Percentiles rank a stretch among this genome's conserved stretches.
These are phyloP conservation scores for Scalesia atractyloides DNA, from an alignment of 129 eudicot species.

Conservation along the genomic window DNA sequence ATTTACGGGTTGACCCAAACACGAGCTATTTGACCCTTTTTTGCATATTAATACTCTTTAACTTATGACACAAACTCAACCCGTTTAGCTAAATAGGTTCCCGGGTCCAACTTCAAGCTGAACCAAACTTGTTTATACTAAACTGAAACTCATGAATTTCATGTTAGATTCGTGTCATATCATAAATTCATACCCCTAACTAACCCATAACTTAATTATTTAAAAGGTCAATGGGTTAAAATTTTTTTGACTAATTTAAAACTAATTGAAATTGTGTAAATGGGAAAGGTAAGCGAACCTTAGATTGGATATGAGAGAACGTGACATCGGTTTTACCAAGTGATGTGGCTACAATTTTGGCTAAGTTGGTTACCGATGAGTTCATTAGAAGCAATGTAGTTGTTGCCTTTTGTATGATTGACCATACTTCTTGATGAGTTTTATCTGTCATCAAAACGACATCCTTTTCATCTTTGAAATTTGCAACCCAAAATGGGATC, in stretches of 20 bases:
- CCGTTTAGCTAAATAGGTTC: too few species aligned
- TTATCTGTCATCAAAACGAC: slow-evolving; percentile 20
- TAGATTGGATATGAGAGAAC: slow-evolving; percentile 33
- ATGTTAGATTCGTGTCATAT: too few species aligned
- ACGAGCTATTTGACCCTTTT: too few species aligned
- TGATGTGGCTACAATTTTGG: slow-evolving; percentile 28
- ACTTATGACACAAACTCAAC: too few species aligned
- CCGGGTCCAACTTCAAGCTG: too few species aligned
- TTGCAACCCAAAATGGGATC: slow-evolving; percentile 37
- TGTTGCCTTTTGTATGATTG: slow-evolving; percentile 31
- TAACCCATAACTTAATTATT: too few species aligned
- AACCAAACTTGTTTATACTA: too few species aligned
- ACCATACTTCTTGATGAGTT: slow-evolving; percentile 35
- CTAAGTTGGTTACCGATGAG: slow-evolving; percentile 45
- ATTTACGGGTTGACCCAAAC: too few species aligned
- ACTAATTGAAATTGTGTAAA: background rate
- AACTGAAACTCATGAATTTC: too few species aligned
- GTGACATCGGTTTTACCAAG: slow-evolving; percentile 24
- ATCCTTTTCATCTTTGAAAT: slow-evolving; percentile 33
- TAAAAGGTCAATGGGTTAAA: too few species aligned
- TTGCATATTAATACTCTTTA: too few species aligned
- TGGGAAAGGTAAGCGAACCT: slow-evolving; percentile 31
- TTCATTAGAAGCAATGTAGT: slow-evolving; percentile 35
- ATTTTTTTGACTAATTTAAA: background rate
- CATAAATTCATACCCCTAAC: too few species aligned